These are phyloP conservation scores for Microthlaspi erraticum DNA, from an alignment of 345 rosid genomes.

Conservation along the genomic window DNA sequence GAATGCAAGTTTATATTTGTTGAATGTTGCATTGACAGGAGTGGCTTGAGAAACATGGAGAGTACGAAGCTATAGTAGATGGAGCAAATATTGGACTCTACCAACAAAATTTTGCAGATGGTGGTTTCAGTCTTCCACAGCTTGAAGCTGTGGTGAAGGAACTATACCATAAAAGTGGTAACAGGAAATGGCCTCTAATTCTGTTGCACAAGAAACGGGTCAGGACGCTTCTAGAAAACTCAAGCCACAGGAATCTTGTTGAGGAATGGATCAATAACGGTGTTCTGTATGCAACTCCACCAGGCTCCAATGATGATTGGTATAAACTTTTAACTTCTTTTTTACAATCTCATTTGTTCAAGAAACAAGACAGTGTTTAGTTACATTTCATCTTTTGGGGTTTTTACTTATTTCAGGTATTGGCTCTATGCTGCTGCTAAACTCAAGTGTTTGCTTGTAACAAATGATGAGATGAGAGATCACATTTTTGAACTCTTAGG, in stretches of 20 bases:
- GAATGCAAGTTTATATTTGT: not conserved
- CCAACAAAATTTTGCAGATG: constrained; percentile 89
- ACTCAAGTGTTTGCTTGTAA: constrained; percentile 77
- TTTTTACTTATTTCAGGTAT: constrained; percentile 52
- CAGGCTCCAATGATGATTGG: constrained; percentile 96
- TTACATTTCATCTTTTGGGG: constrained; percentile 3
- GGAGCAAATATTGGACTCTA: constrained; percentile 93
- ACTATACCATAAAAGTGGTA: constrained; percentile 55
- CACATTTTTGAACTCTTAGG: constrained; percentile 89
- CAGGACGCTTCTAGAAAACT: constrained; percentile 60
- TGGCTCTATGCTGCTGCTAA: constrained; percentile 91
- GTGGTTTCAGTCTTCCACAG: constrained; percentile 78
- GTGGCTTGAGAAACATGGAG: constrained; percentile 70
- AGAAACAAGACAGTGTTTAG: not conserved
- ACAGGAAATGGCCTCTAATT: constrained; percentile 72
- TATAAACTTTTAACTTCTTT: constrained; percentile 32
- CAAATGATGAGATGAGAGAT: constrained; percentile 96
- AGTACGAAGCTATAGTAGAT: constrained; percentile 78
- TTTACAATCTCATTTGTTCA: not conserved
- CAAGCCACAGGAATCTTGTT: constrained; percentile 55
- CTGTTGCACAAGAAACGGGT: constrained; percentile 77
- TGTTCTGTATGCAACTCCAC: constrained; percentile 73
- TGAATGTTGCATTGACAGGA: constrained; percentile 45
- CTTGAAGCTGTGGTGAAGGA: constrained; percentile 81
- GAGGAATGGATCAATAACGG: constrained; percentile 73